Evolutionary conservation across 148 eudicot genomes (phyloP), one percentile per base, ranked within the genome.

Genomic region (Limonium bicolor): DNA sequence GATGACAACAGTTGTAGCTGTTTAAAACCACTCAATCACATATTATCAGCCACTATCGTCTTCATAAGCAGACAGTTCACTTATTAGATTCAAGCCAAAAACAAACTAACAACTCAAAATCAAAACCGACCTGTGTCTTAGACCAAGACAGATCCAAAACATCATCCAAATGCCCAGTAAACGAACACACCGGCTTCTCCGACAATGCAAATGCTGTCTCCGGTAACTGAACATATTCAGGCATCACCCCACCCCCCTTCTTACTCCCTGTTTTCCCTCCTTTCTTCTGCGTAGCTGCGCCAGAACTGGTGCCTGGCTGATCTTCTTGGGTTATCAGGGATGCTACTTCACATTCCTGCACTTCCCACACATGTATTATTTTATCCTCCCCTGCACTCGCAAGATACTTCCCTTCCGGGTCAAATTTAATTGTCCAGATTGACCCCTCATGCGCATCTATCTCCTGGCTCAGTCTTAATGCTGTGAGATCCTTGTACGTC

Each of bases 131-230:
- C 94, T 83, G 84, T 40, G 87, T 72, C 62, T 84, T 80, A 46
- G 97, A 88, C 97, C 97, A 88, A 8, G 97, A 88, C 48, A 88
- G 79, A 62, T 88, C 94, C 63, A 88, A 84, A 62, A 88, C 94
- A 34, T 80, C 94, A 54, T 74, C 79, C 19, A 72, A 58, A 69
- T 88, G 97, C 51, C 97, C 97, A 53, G 69, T 59, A 54, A 88
- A 84, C 19, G 94, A 83, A 77, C 94, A 88, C 29, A 80, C 15
- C 6, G 97, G 94, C 70, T 83, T 88, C 50, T 88, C 97, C 19
- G 81, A 80, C 38, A 88, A 70, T 36, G 81, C 81, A 64, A 88
- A 88, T 9, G 84, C 66, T 1, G 74, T 72, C 57, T 84, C 94
- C 0, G 94, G 97, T 20, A 43, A 43, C 48, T 43, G 48, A 36